Base-by-base conservation (phyloP, 257 asterid species). In the Coffea canephora region DNA sequence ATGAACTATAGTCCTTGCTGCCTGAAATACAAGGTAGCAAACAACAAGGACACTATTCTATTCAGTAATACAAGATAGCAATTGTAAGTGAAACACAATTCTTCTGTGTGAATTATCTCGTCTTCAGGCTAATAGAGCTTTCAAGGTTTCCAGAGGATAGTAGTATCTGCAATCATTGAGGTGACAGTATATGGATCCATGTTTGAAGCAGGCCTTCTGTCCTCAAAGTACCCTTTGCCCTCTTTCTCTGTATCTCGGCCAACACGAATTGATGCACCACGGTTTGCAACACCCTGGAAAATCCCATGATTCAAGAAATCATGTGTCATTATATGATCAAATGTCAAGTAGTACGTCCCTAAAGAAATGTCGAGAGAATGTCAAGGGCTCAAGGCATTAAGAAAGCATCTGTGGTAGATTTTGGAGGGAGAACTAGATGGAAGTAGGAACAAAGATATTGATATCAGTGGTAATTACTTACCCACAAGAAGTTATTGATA, bases 141-240 rank as follows among this genome's bases (percentile, higher is more conserved):
- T 89, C 76, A 88, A 59, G 80, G 80, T 83, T 90, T 91, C 82
- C 91, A 86, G 13, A 95, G 85, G 52, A 95, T 80, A 69, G 99
- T 95, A 50, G 98, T 95, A 85, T 95, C 94, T 16, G 98, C 98
- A 76, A 95, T 93, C 99, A 95, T 93, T 31, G 96, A 87, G 57
- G 99, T 95, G 59, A 95, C 98, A 5, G 85, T 59, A n/a, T 93
- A 95, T 0, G 99, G 99, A 77, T 95, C 99, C 99, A 95, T 95
- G 86, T 93, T 95, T 0, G 99, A 95, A 71, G 99, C 92, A 3
- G 99, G 99, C 88, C 99, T 88, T 76, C 98, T 81, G 81, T 95
- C 98, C 87, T 95, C 99, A 12, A 95, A 95, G 87, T 95, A 95
- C 1, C 99, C 99, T 81, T 95, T 95, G 55, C 98, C 99, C 14